Conservation (phyloP, 1,284 basidiomycete species). For the Meira nashicola region DNA sequence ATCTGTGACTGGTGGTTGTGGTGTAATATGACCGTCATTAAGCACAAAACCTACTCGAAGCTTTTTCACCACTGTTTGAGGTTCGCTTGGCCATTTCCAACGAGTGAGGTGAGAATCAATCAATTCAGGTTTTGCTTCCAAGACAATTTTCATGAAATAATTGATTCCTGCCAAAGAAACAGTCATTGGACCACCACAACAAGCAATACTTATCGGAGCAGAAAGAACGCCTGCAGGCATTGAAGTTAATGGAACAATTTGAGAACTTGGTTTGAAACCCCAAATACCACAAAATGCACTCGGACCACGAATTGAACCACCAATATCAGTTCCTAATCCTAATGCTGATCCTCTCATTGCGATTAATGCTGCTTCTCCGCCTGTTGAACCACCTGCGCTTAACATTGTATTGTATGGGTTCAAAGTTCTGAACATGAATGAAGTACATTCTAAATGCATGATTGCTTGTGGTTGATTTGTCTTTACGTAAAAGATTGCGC, state of each 20-base stretch:
- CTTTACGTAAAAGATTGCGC: constrained; percentile 65
- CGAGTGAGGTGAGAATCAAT: constrained; percentile 31
- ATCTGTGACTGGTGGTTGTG: constrained; percentile 67
- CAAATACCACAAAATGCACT: constrained; percentile 20
- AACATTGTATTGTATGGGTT: constrained; percentile 61
- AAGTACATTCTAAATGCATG: constrained; percentile 51
- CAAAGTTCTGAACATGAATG: constrained; percentile 63
- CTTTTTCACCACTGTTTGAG: constrained; percentile 10
- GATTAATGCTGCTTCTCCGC: constrained; percentile 11
- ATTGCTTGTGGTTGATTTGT: constrained; percentile 50
- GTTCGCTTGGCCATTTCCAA: constrained; percentile 25
- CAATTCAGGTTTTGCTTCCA: constrained; percentile 28
- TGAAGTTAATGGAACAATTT: constrained; percentile 25
- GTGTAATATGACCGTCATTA: constrained; percentile 63
- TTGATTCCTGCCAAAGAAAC: constrained; percentile 21
- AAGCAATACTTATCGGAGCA: constrained; percentile 28
- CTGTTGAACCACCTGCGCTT: constrained; percentile 5
- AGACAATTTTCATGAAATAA: constrained; percentile 27
- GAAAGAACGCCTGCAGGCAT: constrained; percentile 24
- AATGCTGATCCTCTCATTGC: constrained; percentile 10
- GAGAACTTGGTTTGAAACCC: constrained; percentile 30
- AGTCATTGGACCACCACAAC: constrained; percentile 35
- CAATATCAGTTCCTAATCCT: constrained; percentile 13
- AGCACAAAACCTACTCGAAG: constrained; percentile 65
- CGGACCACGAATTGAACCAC: constrained; percentile 10